Base-by-base conservation (phyloP, 2,329 filamentous ascomycete genomes). In the Sordariomycetes sp. region DNA sequence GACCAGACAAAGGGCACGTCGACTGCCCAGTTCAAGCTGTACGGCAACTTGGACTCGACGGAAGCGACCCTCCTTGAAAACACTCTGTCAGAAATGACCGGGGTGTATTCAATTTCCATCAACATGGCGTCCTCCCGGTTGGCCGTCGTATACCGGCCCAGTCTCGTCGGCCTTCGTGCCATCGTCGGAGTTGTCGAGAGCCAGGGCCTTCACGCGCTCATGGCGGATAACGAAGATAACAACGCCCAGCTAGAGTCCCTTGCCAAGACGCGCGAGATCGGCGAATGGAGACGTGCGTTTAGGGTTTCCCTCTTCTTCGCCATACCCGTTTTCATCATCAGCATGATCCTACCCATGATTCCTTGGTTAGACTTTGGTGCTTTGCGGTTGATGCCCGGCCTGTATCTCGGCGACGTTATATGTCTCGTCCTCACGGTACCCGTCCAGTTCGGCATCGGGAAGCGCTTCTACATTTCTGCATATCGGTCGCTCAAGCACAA, bases 191-290 rank as follows among this genome's bases (percentile, higher is more conserved):
- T 81, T 0, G 82, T 96, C 51, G 92, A 99, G 70, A 76, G 78
- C n/a, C 76, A 82, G 22, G 91, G 92, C 1, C 89, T 88, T 69
- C 96, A 96, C 67, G 94, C 92, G 1, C 75, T 99, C 2, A 81
- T 97, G 12, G 86, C 91, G 1, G 92, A 97, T 62, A 87, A 85
- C 56, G 90, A 97, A 64, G 94, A 99, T 72, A 97, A 95, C 69
- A 95, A 95, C 66, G 92, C 94, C 1, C 94, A 99, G 68, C 80
- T 99, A 2, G 90, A 97, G 69, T 97, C 94, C 1, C 78, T 99
- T 2, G 88, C 94, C 10, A 99, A 99, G 73, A 97, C 94, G 0
- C 89, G 89, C 63, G 94, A 99, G 70, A 96, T 99, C 61, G 88
- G 87, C 61, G 90, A 96, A 70, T 99, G 94, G 94, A 84, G 82